These are phyloP conservation scores for Cordyceps javanica DNA, from an alignment of 2,329 filamentous ascomycete genomes.

Conservation along the genomic window DNA sequence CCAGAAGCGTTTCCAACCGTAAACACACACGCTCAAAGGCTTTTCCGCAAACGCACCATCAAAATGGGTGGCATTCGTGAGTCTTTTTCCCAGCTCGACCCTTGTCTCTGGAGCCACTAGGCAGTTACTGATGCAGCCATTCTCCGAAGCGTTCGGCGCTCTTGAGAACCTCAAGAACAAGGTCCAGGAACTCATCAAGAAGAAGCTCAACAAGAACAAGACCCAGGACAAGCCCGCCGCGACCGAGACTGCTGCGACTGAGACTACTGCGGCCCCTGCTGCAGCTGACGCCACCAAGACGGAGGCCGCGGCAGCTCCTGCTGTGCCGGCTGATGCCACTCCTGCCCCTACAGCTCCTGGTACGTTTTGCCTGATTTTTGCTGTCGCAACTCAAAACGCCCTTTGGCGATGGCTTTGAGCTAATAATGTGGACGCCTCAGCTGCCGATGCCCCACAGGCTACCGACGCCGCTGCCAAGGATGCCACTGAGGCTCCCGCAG, in stretches of 20 bases:
- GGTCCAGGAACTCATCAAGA: slow-evolving; percentile 48
- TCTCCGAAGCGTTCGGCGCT: slow-evolving; percentile 37
- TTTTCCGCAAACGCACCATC: slow-evolving; percentile 11
- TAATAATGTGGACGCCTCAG: slow-evolving; percentile 11
- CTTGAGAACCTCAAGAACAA: slow-evolving; percentile 51
- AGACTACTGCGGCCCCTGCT: slow-evolving; percentile 16
- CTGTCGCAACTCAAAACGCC: background rate
- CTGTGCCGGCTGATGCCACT: slow-evolving; percentile 21
- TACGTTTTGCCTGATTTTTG: background rate
- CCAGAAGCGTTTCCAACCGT: slow-evolving; percentile 16
- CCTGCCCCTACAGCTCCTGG: slow-evolving; percentile 17
- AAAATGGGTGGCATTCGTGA: slow-evolving; percentile 50
- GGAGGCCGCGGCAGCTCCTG: slow-evolving; percentile 16
- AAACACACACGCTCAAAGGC: background rate
- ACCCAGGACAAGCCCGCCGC: slow-evolving; percentile 19
- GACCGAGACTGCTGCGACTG: slow-evolving; percentile 12
- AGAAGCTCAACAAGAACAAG: slow-evolving; percentile 33
- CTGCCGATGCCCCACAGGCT: slow-evolving; percentile 18
- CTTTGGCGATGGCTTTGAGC: slow-evolving; percentile 2
- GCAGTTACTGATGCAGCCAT: background rate
- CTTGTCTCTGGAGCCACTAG: background rate
- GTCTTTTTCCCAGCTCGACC: slow-evolving; percentile 21
- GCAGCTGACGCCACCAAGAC: slow-evolving; percentile 18
- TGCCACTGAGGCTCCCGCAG: slow-evolving; percentile 14
- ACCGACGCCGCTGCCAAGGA: slow-evolving; percentile 20